phyloP scores from a whole-genome alignment of 2,329 filamentous ascomycete species.

The Nannizzia gypsea region DNA sequence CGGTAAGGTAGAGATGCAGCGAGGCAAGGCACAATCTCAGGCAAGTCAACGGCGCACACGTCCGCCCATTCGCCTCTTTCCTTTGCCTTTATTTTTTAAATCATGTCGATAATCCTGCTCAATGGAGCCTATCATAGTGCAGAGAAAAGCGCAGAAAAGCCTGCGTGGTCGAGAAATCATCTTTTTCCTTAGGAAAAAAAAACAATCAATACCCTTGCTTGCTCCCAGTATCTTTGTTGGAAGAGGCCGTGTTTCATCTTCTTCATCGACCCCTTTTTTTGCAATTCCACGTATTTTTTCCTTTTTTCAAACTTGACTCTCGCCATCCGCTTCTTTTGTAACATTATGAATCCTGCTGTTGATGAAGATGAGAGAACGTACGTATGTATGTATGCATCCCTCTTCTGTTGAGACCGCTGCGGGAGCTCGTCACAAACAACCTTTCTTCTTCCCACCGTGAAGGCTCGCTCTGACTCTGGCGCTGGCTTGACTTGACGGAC shows the following conservation, averaged over 20 bases:
- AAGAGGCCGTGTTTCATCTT: constrained; percentile 5
- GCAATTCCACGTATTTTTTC: background rate
- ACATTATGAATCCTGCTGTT: no score
- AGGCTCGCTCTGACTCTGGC: background rate
- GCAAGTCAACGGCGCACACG: background rate
- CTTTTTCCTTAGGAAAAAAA: no score
- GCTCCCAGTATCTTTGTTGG: background rate
- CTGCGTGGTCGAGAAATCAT: background rate
- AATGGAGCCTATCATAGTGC: background rate
- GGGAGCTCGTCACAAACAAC: background rate
- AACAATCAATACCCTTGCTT: background rate
- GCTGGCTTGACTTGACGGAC: background rate
- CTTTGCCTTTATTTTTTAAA: background rate
- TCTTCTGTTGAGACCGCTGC: background rate
- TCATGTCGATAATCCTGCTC: background rate
- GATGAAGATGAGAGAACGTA: no score
- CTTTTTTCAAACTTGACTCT: background rate
- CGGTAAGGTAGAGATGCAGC: constrained; percentile 2
- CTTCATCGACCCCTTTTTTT: background rate
- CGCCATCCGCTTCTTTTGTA: no score
- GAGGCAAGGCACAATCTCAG: constrained; percentile 1
- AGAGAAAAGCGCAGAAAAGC: no score
- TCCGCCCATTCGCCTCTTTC: background rate
- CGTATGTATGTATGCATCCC: no score
- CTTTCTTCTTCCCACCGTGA: background rate